Base-by-base conservation (phyloP, 768 basidiomycete species). In the Mycena indigotica region DNA sequence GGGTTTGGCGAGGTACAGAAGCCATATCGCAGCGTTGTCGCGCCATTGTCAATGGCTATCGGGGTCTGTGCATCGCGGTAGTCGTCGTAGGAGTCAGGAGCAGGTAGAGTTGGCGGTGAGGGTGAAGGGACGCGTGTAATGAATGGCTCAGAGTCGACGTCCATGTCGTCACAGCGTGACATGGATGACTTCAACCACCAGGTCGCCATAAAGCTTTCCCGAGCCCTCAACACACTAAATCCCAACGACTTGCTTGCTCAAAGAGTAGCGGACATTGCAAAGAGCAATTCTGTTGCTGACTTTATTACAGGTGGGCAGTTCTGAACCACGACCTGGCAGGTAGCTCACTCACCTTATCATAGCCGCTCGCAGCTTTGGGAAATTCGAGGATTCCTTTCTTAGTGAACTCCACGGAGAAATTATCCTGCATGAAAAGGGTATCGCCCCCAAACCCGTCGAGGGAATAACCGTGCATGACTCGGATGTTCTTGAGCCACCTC, bases 31-130 rank as follows among this genome's bases (percentile, higher is more conserved):
- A 95, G 76, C 49, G 75, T 83, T 28, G 88, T 90, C 5, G 94
- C 85, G 58, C 95, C 94, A 65, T 95, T 95, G 80, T 96, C 94
- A 65, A 95, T 89, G 64, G 93, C 80, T 58, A 95, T 83, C 0
- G 93, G 89, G 0, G 83, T 85, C 40, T 72, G 67, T 5, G 46
- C 12, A 21, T 48, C 46, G 12, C 46, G 8, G 46, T 26, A 48
- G 24, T 24, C 24, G 21, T 28, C 25, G 25, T 48, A 48, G 6
- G 21, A 23, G 46, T 48, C 46, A 12, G 46, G 46, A 8, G 46
- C 46, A n/a, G 46, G 46, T 12, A 48, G 24, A 23, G 8, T 13
- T 23, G 46, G 46, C 12, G 21, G 8, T 6, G 24, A 13, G 4
- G 46, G 24, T 6, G 21, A 13, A 5, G 46, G 46, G 46, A 48